Percentiles rank a stretch among this genome's conserved stretches.
phyloP scores from a whole-genome alignment of 2,329 filamentous ascomycete genomes.

The Myriangium duriaei region DNA sequence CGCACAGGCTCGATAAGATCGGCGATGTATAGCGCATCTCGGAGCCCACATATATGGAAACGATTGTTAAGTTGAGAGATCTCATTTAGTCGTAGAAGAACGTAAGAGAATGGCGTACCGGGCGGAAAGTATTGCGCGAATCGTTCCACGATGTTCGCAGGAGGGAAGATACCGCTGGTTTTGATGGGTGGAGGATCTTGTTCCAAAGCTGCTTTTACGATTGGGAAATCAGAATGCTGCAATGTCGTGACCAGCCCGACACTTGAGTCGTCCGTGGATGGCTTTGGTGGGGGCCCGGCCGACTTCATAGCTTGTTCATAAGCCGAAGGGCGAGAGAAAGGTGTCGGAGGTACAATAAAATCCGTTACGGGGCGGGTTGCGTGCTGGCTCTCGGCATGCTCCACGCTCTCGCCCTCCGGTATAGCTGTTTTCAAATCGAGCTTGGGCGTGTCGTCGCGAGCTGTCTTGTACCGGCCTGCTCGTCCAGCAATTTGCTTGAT shows the following conservation, averaged over 20 bases:
- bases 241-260: constrained; percentile 70
- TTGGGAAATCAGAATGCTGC: constrained; percentile 53
- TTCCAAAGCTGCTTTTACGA: constrained; percentile 51
- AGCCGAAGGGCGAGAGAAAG: neutral
- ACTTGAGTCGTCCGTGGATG: constrained; percentile 23
- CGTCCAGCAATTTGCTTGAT: constrained; percentile 92
- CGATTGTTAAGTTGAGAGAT: constrained; percentile 49
- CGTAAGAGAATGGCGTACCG: constrained; percentile 68
- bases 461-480: constrained; percentile 73
- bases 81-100: constrained; percentile 63
- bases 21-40: constrained; percentile 52
- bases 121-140: constrained; percentile 75
- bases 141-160: constrained; percentile 54
- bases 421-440: constrained; percentile 18
- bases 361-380: neutral
- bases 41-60: constrained; percentile 59
- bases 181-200: constrained; percentile 52
- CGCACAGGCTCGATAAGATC: constrained; percentile 61
- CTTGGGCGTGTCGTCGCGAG: constrained; percentile 39
- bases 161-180: constrained; percentile 63
- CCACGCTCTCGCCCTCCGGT: constrained; percentile 16
- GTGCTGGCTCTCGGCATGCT: constrained; percentile 1
- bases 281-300: constrained; percentile 1
- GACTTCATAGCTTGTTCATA: constrained; percentile 8
- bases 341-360: constrained; percentile 4